Percentiles rank a stretch among this genome's conserved stretches.
Evolutionary conservation across 1,284 basidiomycete genomes (phyloP).

Genomic region (Agaricales sp.): DNA sequence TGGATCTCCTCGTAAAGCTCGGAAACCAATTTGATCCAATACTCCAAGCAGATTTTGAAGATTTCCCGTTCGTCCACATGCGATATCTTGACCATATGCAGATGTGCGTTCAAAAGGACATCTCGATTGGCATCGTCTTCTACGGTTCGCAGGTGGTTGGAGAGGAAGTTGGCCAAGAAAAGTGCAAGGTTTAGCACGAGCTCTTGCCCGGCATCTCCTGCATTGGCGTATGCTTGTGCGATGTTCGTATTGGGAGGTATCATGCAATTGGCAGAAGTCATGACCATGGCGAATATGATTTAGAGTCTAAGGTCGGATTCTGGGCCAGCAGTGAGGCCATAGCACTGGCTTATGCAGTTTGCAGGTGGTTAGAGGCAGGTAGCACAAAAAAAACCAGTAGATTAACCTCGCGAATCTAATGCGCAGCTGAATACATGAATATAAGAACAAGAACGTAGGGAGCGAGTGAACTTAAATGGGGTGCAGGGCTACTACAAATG

Average conservation of each 20-base stretch:
- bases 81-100: constrained; percentile 98
- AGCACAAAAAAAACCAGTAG: too few species aligned
- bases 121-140: constrained; percentile 91
- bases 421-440: too few species aligned
- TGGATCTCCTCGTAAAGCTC: constrained; percentile 99
- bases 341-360: too few species aligned
- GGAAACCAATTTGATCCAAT: constrained; percentile 97
- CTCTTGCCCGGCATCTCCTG: constrained; percentile 91
- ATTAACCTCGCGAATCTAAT: too few species aligned
- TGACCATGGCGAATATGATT: constrained; percentile 95
- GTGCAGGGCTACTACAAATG: too few species aligned
- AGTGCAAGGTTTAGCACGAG: constrained; percentile 95
- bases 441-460: too few species aligned
- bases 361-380: too few species aligned
- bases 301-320: constrained; percentile 99
- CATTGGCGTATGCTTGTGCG: constrained; percentile 84
- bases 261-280: constrained; percentile 96
- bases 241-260: constrained; percentile 96
- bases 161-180: constrained; percentile 96
- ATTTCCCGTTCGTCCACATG: constrained; percentile 98
- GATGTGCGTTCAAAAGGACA: constrained; percentile 90
- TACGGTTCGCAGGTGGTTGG: constrained; percentile 84
- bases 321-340: constrained; percentile 86
- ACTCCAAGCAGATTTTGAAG: constrained; percentile 99
- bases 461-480: too few species aligned